Evolutionary conservation across 2,329 filamentous ascomycete species (phyloP), one percentile per base, ranked within the genome.

Genomic region (Claviceps africana): DNA sequence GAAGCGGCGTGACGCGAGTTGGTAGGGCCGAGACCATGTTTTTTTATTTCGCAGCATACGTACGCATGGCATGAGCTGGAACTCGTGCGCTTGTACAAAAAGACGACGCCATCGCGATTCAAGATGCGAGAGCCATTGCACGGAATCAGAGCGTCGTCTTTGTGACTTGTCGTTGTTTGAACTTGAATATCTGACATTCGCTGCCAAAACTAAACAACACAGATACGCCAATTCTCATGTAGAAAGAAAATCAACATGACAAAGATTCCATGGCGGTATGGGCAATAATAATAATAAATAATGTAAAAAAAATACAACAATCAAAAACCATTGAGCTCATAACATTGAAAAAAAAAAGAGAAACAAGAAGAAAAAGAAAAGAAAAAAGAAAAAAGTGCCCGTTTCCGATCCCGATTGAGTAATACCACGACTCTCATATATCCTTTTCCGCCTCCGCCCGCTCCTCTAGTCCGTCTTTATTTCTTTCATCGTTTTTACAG

Each of bases 381-480:
- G 28, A 35, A 52, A 37, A 48, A 45, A n/a, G n/a, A 37, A 35
- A 52, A 51, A 54, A 49, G 30, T 46, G 31, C 30, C 46, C 46
- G 19, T 52, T 52, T 44, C 52, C 52, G 30, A 51, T 35, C 30
- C 48, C 43, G 25, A 45, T 46, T 13, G 43, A 44, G 11, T 44
- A 43, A 9, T 50, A 51, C 51, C 51, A 53, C 50, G 54, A 49
- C 52, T 52, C 48, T 39, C 51, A 43, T 37, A 35, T n/a, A n/a
- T n/a, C n/a, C n/a, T n/a, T n/a, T n/a, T n/a, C n/a, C n/a, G n/a
- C n/a, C n/a, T n/a, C n/a, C n/a, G n/a, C n/a, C n/a, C n/a, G n/a
- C n/a, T n/a, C n/a, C n/a, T n/a, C n/a, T n/a, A n/a, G n/a, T 28
- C 22, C 13, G 15, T 28, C 25, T 17, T 30, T 28, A 9, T 9